Conservation (phyloP, 2,329 filamentous ascomycete genomes). For the Byssothecium circinans region DNA sequence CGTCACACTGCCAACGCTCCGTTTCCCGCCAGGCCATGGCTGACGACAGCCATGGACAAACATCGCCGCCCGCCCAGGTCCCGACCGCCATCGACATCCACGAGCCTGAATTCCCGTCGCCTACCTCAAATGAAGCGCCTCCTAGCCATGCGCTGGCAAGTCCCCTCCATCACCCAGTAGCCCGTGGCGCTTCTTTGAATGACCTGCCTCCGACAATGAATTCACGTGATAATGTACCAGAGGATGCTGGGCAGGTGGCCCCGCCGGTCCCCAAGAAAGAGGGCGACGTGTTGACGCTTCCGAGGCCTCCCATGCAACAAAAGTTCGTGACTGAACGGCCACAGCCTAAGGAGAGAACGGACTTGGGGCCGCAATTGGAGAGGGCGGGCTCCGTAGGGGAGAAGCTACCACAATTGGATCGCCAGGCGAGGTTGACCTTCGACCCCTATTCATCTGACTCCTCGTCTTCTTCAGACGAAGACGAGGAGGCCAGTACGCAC, state of each 20-base stretch:
- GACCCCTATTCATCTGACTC: conserved; percentile 27
- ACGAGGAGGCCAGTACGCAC: conserved; percentile 5
- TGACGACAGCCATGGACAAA: conserved; percentile 14
- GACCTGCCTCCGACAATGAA: background rate
- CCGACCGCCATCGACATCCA: conserved; percentile 24
- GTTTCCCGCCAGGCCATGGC: conserved; percentile 16
- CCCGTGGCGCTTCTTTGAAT: background rate
- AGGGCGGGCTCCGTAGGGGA: conserved; percentile 15
- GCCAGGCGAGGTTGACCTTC: conserved; percentile 32
- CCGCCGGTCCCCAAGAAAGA: too few relatives aligned
- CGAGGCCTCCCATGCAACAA: conserved; percentile 24
- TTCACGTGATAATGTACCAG: background rate
- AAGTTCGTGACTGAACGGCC: conserved; percentile 37
- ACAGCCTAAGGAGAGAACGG: conserved; percentile 21
- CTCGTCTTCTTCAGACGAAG: conserved; percentile 17
- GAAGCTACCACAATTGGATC: conserved; percentile 16
- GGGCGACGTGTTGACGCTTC: conserved; percentile 1
- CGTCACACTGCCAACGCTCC: background rate
- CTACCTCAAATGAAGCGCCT: background rate
- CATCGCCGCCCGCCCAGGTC: conserved; percentile 8
- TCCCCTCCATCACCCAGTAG: background rate
- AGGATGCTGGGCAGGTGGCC: too few relatives aligned
- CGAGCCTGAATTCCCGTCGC: conserved; percentile 25
- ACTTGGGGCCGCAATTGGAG: conserved; percentile 7
- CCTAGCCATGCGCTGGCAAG: background rate